Percentiles rank a stretch among this genome's conserved stretches.
Evolutionary conservation across 305 asterid species (phyloP).

Genomic region (Fraxinus nigra): DNA sequence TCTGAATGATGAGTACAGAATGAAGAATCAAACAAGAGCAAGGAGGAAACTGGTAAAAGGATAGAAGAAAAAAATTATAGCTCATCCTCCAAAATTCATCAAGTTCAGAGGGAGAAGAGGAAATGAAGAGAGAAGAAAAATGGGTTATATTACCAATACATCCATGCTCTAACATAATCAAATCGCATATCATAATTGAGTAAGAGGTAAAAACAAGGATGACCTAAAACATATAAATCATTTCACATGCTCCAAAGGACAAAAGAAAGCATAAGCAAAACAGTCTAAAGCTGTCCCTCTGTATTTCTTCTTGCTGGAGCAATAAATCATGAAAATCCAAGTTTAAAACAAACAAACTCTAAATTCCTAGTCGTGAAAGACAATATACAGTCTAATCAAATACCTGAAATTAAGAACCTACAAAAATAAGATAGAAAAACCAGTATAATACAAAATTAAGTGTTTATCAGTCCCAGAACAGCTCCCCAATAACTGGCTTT

Average conservation of each 20-base stretch:
- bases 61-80: not conserved
- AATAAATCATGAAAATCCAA: not conserved
- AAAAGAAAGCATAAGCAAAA: not conserved
- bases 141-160: not conserved
- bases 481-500: not conserved
- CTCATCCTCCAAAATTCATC: constrained; percentile 49
- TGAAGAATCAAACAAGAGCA: constrained; percentile 1
- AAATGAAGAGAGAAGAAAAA: not conserved
- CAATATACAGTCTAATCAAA: not conserved
- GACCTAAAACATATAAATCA: not conserved
- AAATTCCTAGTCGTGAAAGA: not conserved
- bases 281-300: not conserved
- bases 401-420: not conserved
- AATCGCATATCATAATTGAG: not conserved
- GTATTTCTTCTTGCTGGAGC: not conserved
- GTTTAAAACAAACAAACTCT: not conserved
- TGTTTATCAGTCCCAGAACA: not conserved
- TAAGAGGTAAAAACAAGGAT: not conserved
- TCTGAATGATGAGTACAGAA: constrained; percentile 11
- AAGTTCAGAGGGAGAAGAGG: not conserved
- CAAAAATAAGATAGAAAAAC: not conserved
- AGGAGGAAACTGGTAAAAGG: not conserved
- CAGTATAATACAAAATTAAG: not conserved
- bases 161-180: constrained; percentile 4
- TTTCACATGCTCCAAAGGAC: not conserved